Evolutionary conservation across 2,329 filamentous ascomycete genomes (phyloP), one percentile per base, ranked within the genome.

Genomic region (Camillea tinctor): DNA sequence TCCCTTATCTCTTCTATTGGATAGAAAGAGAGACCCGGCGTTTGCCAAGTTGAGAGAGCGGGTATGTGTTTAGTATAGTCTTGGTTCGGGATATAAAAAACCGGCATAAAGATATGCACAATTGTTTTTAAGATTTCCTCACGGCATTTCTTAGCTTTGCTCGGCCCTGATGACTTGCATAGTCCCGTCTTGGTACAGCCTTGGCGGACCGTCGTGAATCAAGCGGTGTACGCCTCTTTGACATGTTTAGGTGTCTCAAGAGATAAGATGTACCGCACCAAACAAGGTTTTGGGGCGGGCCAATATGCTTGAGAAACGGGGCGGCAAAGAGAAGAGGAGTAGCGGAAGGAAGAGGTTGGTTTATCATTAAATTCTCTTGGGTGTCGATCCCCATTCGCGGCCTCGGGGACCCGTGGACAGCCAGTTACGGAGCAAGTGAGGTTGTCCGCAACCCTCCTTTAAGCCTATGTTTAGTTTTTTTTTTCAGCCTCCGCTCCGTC

Each of bases 81-180:
- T 30, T 30, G 26, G 36, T 44, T n/a, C 36, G 36, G 13, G 13
- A 15, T 44, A 15, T 44, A 17, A 15, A 44, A n/a, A 44, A n/a
- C 17, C 5, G 36, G 36, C 36, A 44, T 44, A 44, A 15, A 44
- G 26, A 44, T 44, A 15, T 44, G 36, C 36, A 44, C 36, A 44
- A 30, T 30, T n/a, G n/a, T 30, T 30, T 11, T 30, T 30, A 30
- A 26, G 36, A 44, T 11, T 44, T 17, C 17, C 9, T 44, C 36
- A 11, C 36, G 36, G 36, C 36, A 44, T 44, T 15, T 44, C 36
- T 44, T 44, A 44, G 36, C 36, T 44, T 44, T n/a, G 36, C 17
- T 44, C 36, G 36, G 51, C n/a, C 51, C 51, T 57, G 23, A 61
- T 64, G 58, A 64, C 64, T 61, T 64, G 57, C 63, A 65, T 57